Conservation (phyloP, 2,329 filamentous ascomycete genomes). For the Annulohypoxylon truncatum region DNA sequence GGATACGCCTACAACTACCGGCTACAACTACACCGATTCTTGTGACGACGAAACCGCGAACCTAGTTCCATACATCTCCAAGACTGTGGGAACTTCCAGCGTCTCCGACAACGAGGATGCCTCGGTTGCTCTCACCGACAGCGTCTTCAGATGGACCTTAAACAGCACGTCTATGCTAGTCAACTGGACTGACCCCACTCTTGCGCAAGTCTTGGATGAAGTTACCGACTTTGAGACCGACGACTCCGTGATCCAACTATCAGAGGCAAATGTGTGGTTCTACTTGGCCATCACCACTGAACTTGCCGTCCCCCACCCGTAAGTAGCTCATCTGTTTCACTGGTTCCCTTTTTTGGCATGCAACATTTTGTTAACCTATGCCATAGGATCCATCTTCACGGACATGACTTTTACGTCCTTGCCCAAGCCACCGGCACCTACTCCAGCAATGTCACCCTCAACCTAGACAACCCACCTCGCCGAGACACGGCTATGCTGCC, state of each 20-base stretch:
- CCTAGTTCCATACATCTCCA: slow-evolving; percentile 51
- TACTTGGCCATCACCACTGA: slow-evolving; percentile 50
- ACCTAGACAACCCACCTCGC: slow-evolving; percentile 58
- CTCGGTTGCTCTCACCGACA: slow-evolving; percentile 43
- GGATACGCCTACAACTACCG: slow-evolving; percentile 35
- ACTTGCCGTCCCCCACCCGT: slow-evolving; percentile 45
- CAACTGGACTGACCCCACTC: slow-evolving; percentile 61
- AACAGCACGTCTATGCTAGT: slow-evolving; percentile 60
- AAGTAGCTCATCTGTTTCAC: slow-evolving; percentile 2
- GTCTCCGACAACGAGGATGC: slow-evolving; percentile 46
- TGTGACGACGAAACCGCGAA: slow-evolving; percentile 52
- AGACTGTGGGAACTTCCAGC: slow-evolving; percentile 48
- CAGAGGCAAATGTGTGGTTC: slow-evolving; percentile 49
- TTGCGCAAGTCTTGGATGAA: slow-evolving; percentile 48
- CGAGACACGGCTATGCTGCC: slow-evolving; percentile 62
- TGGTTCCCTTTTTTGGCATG: background rate
- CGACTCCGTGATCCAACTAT: slow-evolving; percentile 49
- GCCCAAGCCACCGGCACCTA: slow-evolving; percentile 49
- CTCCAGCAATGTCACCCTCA: slow-evolving; percentile 47
- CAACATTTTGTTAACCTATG: slow-evolving; percentile 3
- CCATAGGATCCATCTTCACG: slow-evolving; percentile 58
- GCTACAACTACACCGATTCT: slow-evolving; percentile 37
- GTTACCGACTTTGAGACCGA: slow-evolving; percentile 43
- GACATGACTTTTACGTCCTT: slow-evolving; percentile 57
- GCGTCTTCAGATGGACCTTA: slow-evolving; percentile 61